A percentile compares a stretch with the other conserved stretches of the same genome.
Conservation (phyloP, 2,329 filamentous ascomycete species). For the Aspergillus floridensis region DNA sequence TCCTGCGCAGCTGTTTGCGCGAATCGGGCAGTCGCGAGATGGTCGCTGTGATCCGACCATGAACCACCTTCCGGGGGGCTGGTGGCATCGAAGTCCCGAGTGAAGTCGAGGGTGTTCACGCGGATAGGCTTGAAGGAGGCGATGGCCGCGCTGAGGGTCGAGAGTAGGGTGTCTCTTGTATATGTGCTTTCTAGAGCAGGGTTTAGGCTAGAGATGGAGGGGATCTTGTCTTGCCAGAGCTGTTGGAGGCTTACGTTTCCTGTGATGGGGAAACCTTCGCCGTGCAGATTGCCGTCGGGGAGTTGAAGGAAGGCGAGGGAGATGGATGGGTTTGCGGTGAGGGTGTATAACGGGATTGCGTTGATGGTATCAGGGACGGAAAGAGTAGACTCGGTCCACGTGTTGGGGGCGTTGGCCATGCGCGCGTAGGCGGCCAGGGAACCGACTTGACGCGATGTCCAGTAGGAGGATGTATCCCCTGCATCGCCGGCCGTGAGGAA, state of each 20-base stretch:
- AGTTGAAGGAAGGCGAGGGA: conserved; percentile 12
- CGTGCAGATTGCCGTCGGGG: conserved; percentile 10
- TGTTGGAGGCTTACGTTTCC: conserved; percentile 8
- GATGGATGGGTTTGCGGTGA: background rate
- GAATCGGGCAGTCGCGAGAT: conserved; percentile 6
- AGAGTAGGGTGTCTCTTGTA: conserved; percentile 1
- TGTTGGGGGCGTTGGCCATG: conserved; percentile 5
- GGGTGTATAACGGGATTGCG: conserved; percentile 8
- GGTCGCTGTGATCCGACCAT: conserved; percentile 13
- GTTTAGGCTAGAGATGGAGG: background rate
- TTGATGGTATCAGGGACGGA: background rate
- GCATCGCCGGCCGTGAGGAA: conserved; percentile 14
- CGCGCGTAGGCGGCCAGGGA: conserved; percentile 5
- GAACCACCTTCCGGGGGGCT: background rate
- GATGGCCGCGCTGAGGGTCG: background rate
- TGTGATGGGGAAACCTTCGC: conserved; percentile 7
- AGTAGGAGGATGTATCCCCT: conserved; percentile 4
- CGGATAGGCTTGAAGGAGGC: background rate
- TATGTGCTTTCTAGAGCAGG: conserved; percentile 4
- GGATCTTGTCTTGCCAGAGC: conserved; percentile 8
- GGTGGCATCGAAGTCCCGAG: background rate
- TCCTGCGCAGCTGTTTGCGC: conserved; percentile 1
- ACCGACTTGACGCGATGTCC: conserved; percentile 5
- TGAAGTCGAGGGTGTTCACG: conserved; percentile 10
- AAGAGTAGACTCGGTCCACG: conserved; percentile 6